phyloP scores from a whole-genome alignment of 2,329 filamentous ascomycete species.

The Grosmannia clavigera region DNA sequence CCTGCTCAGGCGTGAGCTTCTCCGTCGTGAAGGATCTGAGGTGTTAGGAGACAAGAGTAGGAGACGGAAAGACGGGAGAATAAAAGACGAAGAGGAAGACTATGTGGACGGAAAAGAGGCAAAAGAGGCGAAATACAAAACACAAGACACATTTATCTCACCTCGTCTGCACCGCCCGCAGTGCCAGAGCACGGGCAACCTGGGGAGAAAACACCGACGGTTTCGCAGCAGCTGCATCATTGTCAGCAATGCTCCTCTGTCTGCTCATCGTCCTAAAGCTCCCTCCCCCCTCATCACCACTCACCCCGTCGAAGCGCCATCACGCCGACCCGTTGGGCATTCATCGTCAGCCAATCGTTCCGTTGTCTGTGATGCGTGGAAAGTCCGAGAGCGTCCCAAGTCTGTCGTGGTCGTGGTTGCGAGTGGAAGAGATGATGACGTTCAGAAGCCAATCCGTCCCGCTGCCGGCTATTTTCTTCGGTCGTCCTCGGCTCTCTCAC shows the following conservation, averaged over 20 bases:
- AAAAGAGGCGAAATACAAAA: neutral
- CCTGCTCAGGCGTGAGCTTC: slow-evolving; percentile 41
- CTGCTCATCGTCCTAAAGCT: too few species aligned
- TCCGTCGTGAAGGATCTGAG: slow-evolving; percentile 42
- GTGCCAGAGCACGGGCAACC: slow-evolving; percentile 32
- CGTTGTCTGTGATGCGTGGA: neutral
- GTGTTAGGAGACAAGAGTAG: neutral
- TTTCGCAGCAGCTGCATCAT: slow-evolving; percentile 22
- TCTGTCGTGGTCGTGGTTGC: neutral
- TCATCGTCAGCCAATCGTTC: slow-evolving; percentile 29
- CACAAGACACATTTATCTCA: slow-evolving; percentile 17
- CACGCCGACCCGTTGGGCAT: slow-evolving; percentile 43
- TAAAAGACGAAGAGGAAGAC: neutral
- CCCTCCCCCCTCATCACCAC: slow-evolving; percentile 8
- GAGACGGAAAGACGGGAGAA: neutral
- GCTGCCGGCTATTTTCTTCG: slow-evolving; percentile 5
- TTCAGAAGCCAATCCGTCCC: neutral
- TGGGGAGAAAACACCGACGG: slow-evolving; percentile 35
- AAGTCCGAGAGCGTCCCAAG: neutral
- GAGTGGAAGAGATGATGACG: too few species aligned
- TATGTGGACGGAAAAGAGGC: too few species aligned
- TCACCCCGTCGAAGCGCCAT: slow-evolving; percentile 47
- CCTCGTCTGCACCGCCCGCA: slow-evolving; percentile 34
- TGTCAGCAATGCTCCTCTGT: neutral
- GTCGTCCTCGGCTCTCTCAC: slow-evolving; percentile 28